Percentiles rank a stretch among this genome's conserved stretches.
Evolutionary conservation across 2,329 filamentous ascomycete genomes (phyloP).

Genomic region (Aureobasidium sp.): DNA sequence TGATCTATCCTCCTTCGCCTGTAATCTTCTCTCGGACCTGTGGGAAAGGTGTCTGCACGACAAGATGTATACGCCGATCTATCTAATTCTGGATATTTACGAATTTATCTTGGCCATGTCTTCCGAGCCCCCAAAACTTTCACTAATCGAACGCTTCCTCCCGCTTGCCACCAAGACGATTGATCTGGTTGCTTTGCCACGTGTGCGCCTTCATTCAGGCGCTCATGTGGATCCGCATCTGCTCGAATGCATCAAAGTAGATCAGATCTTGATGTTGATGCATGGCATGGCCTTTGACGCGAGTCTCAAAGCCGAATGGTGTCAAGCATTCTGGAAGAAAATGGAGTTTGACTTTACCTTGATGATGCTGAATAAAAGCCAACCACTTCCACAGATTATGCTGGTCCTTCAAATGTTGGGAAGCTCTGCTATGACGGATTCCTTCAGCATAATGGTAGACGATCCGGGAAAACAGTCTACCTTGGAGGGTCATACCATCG

Average conservation of each 20-base stretch:
- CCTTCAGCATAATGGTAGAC: conserved; percentile 72
- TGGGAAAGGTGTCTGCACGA: conserved; percentile 76
- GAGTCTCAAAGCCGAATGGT: conserved; percentile 44
- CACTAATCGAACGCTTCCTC: conserved; percentile 64
- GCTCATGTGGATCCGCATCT: conserved; percentile 43
- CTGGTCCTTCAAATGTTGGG: conserved; percentile 71
- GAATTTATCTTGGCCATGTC: conserved; percentile 70
- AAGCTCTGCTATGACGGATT: conserved; percentile 69
- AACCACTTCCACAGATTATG: conserved; percentile 68
- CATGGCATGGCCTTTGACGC: conserved; percentile 70
- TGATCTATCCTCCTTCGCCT: conserved; percentile 69
- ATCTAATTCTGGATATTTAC: conserved; percentile 70
- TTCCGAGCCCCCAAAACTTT: conserved; percentile 63
- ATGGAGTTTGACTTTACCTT: conserved; percentile 74
- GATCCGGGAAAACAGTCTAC: conserved; percentile 42
- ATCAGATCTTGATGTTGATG: conserved; percentile 71
- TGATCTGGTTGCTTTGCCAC: conserved; percentile 61
- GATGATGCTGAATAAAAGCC: conserved; percentile 72
- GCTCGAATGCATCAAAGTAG: conserved; percentile 68
- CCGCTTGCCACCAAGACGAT: conserved; percentile 50
- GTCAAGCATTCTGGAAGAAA: conserved; percentile 68
- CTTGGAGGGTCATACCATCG: conserved; percentile 57
- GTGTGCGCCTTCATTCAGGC: conserved; percentile 38
- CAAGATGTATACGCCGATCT: conserved; percentile 64
- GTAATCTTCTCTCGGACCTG: conserved; percentile 67